A percentile compares a stretch with the other conserved stretches of the same genome.
phyloP scores from a whole-genome alignment of 1,284 basidiomycete genomes.

The Xerocomus tenax region DNA sequence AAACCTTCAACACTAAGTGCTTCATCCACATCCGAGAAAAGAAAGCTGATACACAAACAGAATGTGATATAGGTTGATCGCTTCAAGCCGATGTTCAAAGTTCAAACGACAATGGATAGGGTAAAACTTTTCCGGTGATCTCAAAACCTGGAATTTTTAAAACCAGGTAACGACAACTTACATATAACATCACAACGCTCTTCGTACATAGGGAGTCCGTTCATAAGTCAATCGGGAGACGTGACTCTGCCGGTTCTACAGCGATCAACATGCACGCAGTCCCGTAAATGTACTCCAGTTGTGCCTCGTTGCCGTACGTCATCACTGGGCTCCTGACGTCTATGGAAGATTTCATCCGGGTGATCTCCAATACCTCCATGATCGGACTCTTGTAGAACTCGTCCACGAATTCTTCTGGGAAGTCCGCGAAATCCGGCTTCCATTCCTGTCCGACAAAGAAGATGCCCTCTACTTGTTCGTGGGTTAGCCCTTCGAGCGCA shows the following conservation, averaged over 20 bases:
- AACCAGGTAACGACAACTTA: too few species aligned
- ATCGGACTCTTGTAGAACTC: slow-evolving; percentile 3
- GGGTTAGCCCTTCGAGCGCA: slow-evolving; percentile 7
- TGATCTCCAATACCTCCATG: slow-evolving; percentile 12
- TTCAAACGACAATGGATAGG: too few species aligned
- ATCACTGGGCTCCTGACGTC: neutral
- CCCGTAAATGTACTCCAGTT: slow-evolving; percentile 9
- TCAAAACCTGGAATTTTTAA: too few species aligned
- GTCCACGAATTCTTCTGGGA: neutral
- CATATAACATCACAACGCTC: too few species aligned
- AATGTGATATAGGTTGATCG: too few species aligned
- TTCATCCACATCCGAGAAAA: too few species aligned
- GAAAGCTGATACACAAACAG: too few species aligned
- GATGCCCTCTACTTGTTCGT: slow-evolving; percentile 13
- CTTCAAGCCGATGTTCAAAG: too few species aligned
- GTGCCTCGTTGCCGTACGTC: too few species aligned
- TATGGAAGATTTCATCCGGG: slow-evolving; percentile 7
- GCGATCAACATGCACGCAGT: slow-evolving; percentile 13
- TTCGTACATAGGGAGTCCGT: neutral
- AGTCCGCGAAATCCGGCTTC: neutral
- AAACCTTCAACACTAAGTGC: too few species aligned
- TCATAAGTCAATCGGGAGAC: neutral
- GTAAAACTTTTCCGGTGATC: too few species aligned
- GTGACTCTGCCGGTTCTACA: slow-evolving; percentile 1
- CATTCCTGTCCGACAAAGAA: neutral